Conservation (phyloP, 345 rosid species). For the Eucalyptus lansdowneana region DNA sequence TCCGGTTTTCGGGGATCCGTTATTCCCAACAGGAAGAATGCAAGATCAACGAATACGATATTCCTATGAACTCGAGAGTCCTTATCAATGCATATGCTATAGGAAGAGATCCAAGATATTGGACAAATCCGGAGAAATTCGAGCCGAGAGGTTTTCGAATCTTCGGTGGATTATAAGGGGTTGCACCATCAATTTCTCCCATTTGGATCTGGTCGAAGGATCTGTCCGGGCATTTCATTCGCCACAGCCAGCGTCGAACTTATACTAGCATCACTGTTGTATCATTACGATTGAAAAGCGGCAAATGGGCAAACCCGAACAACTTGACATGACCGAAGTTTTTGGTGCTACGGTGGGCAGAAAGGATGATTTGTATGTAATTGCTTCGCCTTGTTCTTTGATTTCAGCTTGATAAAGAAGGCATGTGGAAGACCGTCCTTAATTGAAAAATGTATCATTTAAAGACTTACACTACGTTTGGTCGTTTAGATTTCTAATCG, state of each 20-base stretch:
- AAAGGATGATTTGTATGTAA: not conserved
- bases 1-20: no score
- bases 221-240: not conserved
- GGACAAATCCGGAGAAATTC: constrained; percentile 1
- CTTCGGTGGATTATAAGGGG: not conserved
- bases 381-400: not conserved
- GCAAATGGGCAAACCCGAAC: not conserved
- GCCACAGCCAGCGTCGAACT: not conserved
- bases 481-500: no score
- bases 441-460: not conserved
- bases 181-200: not conserved
- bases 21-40: no score
- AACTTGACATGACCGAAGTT: not conserved
- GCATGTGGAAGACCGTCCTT: not conserved
- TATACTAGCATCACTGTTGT: not conserved
- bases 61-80: not conserved
- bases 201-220: constrained; percentile 6
- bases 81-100: not conserved
- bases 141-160: constrained; percentile 1
- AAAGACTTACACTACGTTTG: no score
- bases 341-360: not conserved
- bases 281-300: not conserved
- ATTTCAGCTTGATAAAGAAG: not conserved
- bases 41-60: constrained; percentile 5
- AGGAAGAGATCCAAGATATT: not conserved